A percentile compares a stretch with the other conserved stretches of the same genome.
Evolutionary conservation across 208 protist genomes (phyloP).

Genomic region (Spongospora subterranea): DNA sequence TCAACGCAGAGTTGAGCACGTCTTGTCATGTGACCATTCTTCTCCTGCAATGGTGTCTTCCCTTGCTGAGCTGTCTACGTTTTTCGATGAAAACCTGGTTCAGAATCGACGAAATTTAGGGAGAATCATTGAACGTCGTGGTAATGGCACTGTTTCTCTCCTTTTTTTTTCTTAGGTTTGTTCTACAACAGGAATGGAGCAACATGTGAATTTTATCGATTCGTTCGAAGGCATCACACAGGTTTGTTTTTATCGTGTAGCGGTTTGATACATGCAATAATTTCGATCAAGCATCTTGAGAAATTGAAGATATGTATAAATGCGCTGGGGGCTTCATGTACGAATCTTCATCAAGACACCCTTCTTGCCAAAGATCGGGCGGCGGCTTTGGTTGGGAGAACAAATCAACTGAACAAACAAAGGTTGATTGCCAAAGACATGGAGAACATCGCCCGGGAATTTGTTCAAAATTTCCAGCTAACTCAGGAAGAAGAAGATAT

Average conservation of each 20-base stretch:
- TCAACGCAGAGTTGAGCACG: neutral
- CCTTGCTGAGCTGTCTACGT: constrained; percentile 11
- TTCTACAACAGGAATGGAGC: constrained; percentile 30
- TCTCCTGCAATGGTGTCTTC: neutral
- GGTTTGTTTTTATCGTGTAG: neutral
- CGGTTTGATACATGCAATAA: neutral
- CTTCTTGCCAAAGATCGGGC: neutral
- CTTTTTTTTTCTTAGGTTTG: neutral
- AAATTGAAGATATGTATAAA: neutral
- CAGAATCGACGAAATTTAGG: constrained; percentile 45
- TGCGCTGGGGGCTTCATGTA: neutral
- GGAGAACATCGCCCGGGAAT: neutral
- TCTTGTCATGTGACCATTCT: neutral
- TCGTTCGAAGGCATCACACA: neutral
- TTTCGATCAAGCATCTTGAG: neutral
- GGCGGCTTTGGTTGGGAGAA: neutral
- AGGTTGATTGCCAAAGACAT: neutral
- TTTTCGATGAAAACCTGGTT: constrained; percentile 23
- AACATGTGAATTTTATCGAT: constrained; percentile 17
- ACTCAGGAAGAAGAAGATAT: neutral
- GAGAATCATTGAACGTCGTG: neutral
- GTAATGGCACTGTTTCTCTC: neutral
- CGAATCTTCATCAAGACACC: neutral
- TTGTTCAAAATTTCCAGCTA: neutral
- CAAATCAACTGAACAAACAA: neutral